Conservation (phyloP, 805 yeast species). For the Pichia exigua region DNA sequence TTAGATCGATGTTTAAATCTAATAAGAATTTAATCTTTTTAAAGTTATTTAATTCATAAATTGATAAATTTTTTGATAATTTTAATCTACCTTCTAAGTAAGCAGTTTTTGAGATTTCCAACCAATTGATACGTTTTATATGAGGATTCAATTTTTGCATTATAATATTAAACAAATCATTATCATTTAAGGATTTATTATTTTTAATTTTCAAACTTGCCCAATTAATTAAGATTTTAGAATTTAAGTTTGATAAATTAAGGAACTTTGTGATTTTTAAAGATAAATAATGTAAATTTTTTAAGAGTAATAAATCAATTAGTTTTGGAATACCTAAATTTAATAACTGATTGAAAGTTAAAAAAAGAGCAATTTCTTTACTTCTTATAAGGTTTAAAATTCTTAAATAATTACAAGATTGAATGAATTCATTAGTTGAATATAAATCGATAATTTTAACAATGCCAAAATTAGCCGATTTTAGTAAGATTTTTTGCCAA, state of each 20-base stretch:
- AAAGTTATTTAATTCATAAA: constrained; percentile 56
- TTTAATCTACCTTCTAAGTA: constrained; percentile 72
- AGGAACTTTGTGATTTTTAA: constrained; percentile 50
- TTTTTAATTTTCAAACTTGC: constrained; percentile 60
- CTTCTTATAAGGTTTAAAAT: constrained; percentile 64
- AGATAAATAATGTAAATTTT: constrained; percentile 56
- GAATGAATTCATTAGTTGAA: constrained; percentile 55
- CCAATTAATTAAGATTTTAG: constrained; percentile 64
- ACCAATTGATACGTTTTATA: constrained; percentile 40
- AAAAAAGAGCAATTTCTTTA: constrained; percentile 55
- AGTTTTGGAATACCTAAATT: constrained; percentile 48
- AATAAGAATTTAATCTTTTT: constrained; percentile 58
- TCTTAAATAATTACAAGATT: constrained; percentile 52
- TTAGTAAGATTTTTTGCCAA: constrained; percentile 73
- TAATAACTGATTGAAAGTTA: constrained; percentile 51
- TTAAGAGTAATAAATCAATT: constrained; percentile 46
- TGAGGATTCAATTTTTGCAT: constrained; percentile 35
- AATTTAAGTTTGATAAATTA: constrained; percentile 35
- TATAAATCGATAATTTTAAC: constrained; percentile 40
- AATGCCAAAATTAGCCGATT: constrained; percentile 86
- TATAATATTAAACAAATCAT: constrained; percentile 45
- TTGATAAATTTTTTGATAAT: constrained; percentile 59
- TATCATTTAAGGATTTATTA: constrained; percentile 49
- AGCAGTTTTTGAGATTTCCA: constrained; percentile 55
- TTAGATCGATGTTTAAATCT: constrained; percentile 42